Percentiles rank a stretch among this genome's conserved stretches.
These are phyloP conservation scores for Microbotryum saponariae DNA, from an alignment of 1,284 basidiomycete species.

Conservation along the genomic window DNA sequence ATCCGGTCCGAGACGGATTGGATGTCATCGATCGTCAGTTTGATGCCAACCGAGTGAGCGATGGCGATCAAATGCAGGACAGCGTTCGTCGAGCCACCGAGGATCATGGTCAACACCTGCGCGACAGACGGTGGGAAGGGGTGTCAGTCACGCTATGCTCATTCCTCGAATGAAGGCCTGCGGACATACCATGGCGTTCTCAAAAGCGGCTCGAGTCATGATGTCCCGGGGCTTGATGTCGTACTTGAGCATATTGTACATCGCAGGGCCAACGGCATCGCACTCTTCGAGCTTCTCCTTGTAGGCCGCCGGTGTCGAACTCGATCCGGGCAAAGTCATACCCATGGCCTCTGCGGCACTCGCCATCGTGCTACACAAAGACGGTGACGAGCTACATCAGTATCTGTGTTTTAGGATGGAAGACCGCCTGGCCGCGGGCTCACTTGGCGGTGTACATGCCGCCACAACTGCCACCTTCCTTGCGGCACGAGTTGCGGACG, in stretches of 20 bases:
- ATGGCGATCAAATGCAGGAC: slow-evolving; percentile 85
- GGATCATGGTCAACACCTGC: slow-evolving; percentile 67
- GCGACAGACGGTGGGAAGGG: no score
- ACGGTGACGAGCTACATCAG: neutral
- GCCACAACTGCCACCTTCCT: slow-evolving; percentile 81
- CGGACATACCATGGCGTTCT: slow-evolving; percentile 78
- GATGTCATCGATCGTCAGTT: slow-evolving; percentile 76
- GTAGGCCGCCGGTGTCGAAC: slow-evolving; percentile 71
- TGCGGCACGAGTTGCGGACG: slow-evolving; percentile 84
- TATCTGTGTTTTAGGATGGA: slow-evolving; percentile 39
- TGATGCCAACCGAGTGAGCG: slow-evolving; percentile 77
- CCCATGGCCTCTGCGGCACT: slow-evolving; percentile 79
- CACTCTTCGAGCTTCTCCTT: slow-evolving; percentile 81
- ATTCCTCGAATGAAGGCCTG: neutral
- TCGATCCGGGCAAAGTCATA: slow-evolving; percentile 81
- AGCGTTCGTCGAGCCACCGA: slow-evolving; percentile 90
- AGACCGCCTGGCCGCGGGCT: slow-evolving; percentile 10
- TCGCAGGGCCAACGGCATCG: slow-evolving; percentile 67
- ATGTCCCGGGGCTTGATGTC: slow-evolving; percentile 91
- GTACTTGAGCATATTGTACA: slow-evolving; percentile 70
- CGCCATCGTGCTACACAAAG: slow-evolving; percentile 36
- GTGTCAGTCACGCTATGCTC: neutral
- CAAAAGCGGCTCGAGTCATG: slow-evolving; percentile 90
- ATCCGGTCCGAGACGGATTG: slow-evolving; percentile 72
- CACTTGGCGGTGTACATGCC: slow-evolving; percentile 41